phyloP scores from a whole-genome alignment of 768 basidiomycete genomes.

The Sistotremastrum suecicum region DNA sequence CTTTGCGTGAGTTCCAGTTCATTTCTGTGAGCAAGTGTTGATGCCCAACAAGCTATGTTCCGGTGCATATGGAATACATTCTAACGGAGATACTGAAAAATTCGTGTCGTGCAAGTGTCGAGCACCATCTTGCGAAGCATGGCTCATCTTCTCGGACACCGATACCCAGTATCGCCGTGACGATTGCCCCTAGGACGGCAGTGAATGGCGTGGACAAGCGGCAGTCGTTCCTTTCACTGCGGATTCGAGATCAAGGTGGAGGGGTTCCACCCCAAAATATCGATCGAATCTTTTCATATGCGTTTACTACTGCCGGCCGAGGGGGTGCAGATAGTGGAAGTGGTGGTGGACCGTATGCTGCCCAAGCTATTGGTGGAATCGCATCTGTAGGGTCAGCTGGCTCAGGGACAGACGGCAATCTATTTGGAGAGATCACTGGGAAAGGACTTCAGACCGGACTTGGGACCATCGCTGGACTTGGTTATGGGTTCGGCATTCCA shows the following conservation, averaged over 20 bases:
- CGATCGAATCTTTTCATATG: conserved; percentile 77
- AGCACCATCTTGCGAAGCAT: conserved; percentile 41
- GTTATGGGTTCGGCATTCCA: conserved; percentile 67
- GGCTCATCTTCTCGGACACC: conserved; percentile 19
- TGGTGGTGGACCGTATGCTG: conserved; percentile 63
- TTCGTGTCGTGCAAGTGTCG: conserved; percentile 79
- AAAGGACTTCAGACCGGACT: conserved; percentile 67
- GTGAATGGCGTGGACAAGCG: conserved; percentile 3
- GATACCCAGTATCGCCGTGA: conserved; percentile 55
- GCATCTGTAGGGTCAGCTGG: conserved; percentile 38
- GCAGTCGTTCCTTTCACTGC: conserved; percentile 50
- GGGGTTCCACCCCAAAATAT: conserved; percentile 66
- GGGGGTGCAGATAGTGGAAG: conserved; percentile 23
- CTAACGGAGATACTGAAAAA: conserved; percentile 87
- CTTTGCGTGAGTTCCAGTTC: conserved; percentile 51
- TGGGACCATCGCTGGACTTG: conserved; percentile 83
- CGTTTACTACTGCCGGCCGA: conserved; percentile 73
- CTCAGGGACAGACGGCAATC: conserved; percentile 25
- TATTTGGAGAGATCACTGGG: conserved; percentile 68
- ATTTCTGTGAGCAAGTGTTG: conserved; percentile 1
- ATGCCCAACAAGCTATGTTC: conserved; percentile 49
- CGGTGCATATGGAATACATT: conserved; percentile 85
- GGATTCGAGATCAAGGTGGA: conserved; percentile 78
- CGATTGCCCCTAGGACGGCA: conserved; percentile 42
- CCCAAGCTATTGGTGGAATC: conserved; percentile 61